Conservation (phyloP, 768 basidiomycete species). For the Amanita inopinata region DNA sequence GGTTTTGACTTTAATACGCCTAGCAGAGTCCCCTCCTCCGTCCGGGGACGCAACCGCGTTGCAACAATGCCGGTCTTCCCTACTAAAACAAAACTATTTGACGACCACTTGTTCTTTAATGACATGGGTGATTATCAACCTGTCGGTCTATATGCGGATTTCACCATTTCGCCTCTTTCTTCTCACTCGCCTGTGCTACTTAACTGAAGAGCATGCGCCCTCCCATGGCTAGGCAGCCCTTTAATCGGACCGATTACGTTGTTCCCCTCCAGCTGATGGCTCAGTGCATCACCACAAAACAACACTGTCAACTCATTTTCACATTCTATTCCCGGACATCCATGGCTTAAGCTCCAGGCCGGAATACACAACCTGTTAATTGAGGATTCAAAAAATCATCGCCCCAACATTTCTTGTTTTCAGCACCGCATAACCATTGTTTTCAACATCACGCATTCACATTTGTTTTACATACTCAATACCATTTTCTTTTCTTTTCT, state of each 20-base stretch:
- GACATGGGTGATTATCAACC: slow-evolving; percentile 17
- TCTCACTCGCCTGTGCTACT: slow-evolving; percentile 35
- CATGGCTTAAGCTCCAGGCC: neutral
- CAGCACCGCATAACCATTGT: slow-evolving; percentile 14
- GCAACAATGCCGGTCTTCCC: slow-evolving; percentile 25
- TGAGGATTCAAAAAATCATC: slow-evolving; percentile 11
- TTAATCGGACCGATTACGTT: no score
- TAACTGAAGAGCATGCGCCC: slow-evolving; percentile 25
- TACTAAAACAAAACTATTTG: slow-evolving; percentile 34
- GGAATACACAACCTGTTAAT: neutral
- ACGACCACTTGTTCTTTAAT: slow-evolving; percentile 26
- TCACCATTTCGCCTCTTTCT: slow-evolving; percentile 33
- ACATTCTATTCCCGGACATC: slow-evolving; percentile 2
- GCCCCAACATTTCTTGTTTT: slow-evolving; percentile 13
- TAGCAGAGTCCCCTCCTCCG: slow-evolving; percentile 18
- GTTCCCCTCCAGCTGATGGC: neutral
- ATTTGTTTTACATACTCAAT: slow-evolving; percentile 8
- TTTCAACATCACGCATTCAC: slow-evolving; percentile 16
- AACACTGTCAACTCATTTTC: neutral
- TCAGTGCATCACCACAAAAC: neutral
- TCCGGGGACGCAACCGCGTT: slow-evolving; percentile 20
- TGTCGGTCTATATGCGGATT: slow-evolving; percentile 25
- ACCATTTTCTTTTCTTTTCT: slow-evolving; percentile 7
- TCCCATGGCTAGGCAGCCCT: slow-evolving; percentile 9
- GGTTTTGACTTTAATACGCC: slow-evolving; percentile 26